phyloP scores from a whole-genome alignment of 1,284 basidiomycete genomes.

The Boletus sp. region DNA sequence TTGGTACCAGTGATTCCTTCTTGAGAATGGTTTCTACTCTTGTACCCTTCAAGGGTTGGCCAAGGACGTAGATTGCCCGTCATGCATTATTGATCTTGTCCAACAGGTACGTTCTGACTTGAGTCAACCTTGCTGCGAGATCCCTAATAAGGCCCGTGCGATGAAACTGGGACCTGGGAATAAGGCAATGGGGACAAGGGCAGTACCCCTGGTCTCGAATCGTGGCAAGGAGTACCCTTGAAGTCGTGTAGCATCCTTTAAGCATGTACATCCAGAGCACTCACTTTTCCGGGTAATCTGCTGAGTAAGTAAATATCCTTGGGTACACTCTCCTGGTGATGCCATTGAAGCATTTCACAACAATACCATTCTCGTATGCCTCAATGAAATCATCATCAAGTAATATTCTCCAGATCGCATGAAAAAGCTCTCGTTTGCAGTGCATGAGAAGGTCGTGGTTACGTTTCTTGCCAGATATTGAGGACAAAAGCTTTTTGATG shows the following conservation, averaged over 20 bases:
- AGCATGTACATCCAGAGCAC: not conserved
- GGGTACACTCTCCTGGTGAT: not conserved
- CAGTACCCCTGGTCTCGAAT: not conserved
- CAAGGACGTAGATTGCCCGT: not conserved
- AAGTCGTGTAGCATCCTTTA: not conserved
- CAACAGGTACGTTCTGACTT: not conserved
- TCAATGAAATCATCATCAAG: not conserved
- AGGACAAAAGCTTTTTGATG: not conserved
- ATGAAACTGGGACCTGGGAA: not conserved
- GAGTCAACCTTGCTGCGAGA: not conserved
- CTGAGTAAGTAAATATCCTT: not conserved
- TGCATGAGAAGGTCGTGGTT: not conserved
- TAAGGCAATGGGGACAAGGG: constrained; percentile 3
- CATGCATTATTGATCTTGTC: not conserved
- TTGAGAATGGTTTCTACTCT: constrained; percentile 2
- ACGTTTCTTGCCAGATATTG: not conserved
- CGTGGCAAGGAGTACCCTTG: not conserved
- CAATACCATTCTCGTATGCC: not conserved
- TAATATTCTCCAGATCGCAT: not conserved
- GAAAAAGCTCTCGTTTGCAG: not conserved
- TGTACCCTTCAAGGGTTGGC: not conserved
- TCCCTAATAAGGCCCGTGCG: not conserved
- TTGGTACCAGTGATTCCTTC: not conserved
- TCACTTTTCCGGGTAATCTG: not conserved
- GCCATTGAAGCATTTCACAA: not conserved